A percentile compares a stretch with the other conserved stretches of the same genome.
phyloP scores from a whole-genome alignment of 257 asterid species.

The Solanum pennellii region DNA sequence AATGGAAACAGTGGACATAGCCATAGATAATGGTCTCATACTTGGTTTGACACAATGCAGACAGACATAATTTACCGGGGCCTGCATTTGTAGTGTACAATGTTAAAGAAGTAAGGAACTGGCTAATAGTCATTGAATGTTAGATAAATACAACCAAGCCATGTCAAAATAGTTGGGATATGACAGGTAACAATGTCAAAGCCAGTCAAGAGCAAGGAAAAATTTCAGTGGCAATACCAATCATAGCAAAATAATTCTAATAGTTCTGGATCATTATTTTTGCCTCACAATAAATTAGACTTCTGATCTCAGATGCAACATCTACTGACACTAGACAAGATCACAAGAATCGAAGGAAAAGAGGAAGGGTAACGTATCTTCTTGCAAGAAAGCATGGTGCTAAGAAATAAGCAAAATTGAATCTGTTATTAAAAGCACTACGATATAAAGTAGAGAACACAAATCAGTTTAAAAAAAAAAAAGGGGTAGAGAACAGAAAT shows the following conservation, averaged over 20 bases:
- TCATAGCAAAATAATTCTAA: background rate
- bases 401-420: background rate
- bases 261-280: background rate
- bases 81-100: slow-evolving; percentile 29
- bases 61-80: slow-evolving; percentile 84
- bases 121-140: background rate
- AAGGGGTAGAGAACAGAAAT: too few species aligned
- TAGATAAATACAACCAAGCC: background rate
- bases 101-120: background rate
- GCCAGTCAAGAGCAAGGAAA: background rate
- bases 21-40: slow-evolving; percentile 81
- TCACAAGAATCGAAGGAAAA: background rate
- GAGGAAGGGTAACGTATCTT: background rate
- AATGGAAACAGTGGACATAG: slow-evolving; percentile 71
- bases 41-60: slow-evolving; percentile 85
- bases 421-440: background rate
- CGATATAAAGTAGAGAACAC: background rate
- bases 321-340: background rate
- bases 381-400: background rate
- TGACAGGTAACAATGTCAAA: background rate
- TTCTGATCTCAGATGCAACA: background rate
- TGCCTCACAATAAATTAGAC: background rate
- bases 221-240: background rate
- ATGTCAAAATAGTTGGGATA: background rate
- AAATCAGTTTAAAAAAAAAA: background rate